Evolutionary conservation across 1,284 basidiomycete genomes (phyloP).

Genomic region (Austroboletus rostrupii): DNA sequence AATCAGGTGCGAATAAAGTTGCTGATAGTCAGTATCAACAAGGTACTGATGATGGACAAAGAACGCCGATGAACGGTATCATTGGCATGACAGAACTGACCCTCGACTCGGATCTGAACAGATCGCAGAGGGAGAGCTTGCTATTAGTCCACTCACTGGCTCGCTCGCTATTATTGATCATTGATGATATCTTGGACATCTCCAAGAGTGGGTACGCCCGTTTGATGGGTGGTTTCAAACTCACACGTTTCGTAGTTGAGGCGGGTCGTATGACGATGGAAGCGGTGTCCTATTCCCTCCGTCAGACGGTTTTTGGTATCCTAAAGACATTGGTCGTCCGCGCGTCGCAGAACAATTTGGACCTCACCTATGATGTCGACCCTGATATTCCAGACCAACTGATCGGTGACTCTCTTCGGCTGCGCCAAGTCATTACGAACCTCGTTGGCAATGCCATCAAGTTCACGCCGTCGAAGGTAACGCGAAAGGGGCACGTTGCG

Average conservation of each 20-base stretch:
- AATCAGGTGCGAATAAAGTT: conserved; percentile 60
- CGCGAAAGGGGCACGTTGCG: conserved; percentile 86
- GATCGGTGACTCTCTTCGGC: conserved; percentile 92
- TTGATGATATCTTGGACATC: conserved; percentile 97
- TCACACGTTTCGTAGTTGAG: conserved; percentile 65
- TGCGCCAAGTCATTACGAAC: conserved; percentile 93
- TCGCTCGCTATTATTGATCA: conserved; percentile 90
- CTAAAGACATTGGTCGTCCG: conserved; percentile 98
- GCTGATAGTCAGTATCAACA: not conserved
- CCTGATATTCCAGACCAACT: conserved; percentile 95
- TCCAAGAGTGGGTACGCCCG: conserved; percentile 78
- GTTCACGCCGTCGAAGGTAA: conserved; percentile 82
- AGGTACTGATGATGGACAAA: conserved; percentile 30
- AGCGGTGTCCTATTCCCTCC: conserved; percentile 95
- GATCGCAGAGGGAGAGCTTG: conserved; percentile 91
- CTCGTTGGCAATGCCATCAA: conserved; percentile 94
- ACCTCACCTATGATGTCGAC: conserved; percentile 96
- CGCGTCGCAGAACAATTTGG: conserved; percentile 95
- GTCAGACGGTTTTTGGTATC: conserved; percentile 95
- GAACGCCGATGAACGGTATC: conserved; percentile 98
- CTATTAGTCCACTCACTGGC: conserved; percentile 95
- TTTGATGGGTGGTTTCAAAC: not conserved
- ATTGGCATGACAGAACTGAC: conserved; percentile 99
- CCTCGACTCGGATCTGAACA: conserved; percentile 86
- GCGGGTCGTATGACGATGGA: conserved; percentile 99